Percentiles rank a stretch among this genome's conserved stretches.
phyloP scores from a whole-genome alignment of 345 rosid genomes.

The Kernera saxatilis region DNA sequence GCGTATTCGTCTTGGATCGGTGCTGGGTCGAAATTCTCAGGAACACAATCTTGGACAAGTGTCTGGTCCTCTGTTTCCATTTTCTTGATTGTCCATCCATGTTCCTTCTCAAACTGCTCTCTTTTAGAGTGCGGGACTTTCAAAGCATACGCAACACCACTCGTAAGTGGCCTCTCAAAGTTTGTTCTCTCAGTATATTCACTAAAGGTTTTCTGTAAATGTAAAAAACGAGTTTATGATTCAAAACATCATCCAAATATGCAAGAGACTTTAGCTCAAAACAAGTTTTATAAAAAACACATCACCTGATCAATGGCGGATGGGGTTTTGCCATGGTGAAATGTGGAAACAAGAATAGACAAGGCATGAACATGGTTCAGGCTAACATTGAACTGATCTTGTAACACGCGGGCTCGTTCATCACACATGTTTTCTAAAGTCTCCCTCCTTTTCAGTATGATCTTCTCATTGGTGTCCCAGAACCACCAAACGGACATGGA shows the following conservation, averaged over 20 bases:
- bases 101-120: conserved; percentile 72
- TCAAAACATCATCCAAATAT: background rate
- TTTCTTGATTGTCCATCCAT: conserved; percentile 78
- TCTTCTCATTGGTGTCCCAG: conserved; percentile 39
- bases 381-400: conserved; percentile 99
- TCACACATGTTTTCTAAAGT: conserved; percentile 90
- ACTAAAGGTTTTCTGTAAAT: conserved; percentile 70
- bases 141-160: conserved; percentile 98
- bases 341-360: conserved; percentile 92
- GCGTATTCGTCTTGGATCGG: conserved; percentile 96
- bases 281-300: no score
- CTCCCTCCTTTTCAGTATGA: conserved; percentile 45
- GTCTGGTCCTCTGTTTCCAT: conserved; percentile 91
- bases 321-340: conserved; percentile 90
- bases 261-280: no score
- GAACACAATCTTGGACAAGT: conserved; percentile 72
- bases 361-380: conserved; percentile 95
- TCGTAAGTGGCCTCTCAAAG: conserved; percentile 97
- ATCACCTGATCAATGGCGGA: conserved; percentile 92
- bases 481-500: conserved; percentile 54
- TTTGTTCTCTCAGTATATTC: conserved; percentile 91
- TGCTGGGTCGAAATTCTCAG: conserved; percentile 80
- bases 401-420: conserved; percentile 92
- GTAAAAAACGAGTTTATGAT: conserved; percentile 17
- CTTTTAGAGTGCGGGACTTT: conserved; percentile 84